A percentile compares a stretch with the other conserved stretches of the same genome.
These are phyloP conservation scores for Diaporthe destruens DNA, from an alignment of 2,329 filamentous ascomycete species.

Conservation along the genomic window DNA sequence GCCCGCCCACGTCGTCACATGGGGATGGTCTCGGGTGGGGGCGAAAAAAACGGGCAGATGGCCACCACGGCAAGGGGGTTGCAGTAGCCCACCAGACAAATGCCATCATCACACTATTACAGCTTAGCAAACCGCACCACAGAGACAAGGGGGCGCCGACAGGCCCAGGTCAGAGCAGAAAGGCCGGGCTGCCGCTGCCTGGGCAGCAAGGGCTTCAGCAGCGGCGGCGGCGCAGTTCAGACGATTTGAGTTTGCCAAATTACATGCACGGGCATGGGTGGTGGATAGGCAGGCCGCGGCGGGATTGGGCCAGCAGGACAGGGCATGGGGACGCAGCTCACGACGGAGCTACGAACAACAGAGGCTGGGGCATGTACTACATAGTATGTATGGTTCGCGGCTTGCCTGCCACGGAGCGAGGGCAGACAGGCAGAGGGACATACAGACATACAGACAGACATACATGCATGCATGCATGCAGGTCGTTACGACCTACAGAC, in stretches of 20 bases:
- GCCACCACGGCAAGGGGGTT: neutral
- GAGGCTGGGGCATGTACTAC: too few species aligned
- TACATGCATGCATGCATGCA: neutral
- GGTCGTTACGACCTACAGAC: slow-evolving; percentile 8
- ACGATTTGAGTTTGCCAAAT: slow-evolving; percentile 29
- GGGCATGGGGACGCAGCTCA: neutral
- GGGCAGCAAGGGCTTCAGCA: slow-evolving; percentile 64
- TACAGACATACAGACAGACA: neutral
- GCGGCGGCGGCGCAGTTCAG: slow-evolving; percentile 44
- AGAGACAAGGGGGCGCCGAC: neutral
- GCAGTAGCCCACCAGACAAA: too few species aligned
- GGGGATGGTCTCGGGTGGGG: slow-evolving; percentile 24
- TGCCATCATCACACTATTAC: neutral
- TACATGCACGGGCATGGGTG: neutral
- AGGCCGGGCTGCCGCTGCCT: neutral
- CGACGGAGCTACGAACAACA: neutral
- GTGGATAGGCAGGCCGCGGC: neutral
- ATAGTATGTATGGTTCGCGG: slow-evolving; percentile 23
- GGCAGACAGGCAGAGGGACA: neutral
- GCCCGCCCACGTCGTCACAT: neutral
- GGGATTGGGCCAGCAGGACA: neutral
- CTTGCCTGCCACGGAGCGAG: slow-evolving; percentile 26
- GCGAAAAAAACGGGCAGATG: neutral
- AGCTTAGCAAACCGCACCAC: too few species aligned
- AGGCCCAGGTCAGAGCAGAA: neutral